phyloP scores from a whole-genome alignment of 257 asterid genomes.

The Solanum chaucha region DNA sequence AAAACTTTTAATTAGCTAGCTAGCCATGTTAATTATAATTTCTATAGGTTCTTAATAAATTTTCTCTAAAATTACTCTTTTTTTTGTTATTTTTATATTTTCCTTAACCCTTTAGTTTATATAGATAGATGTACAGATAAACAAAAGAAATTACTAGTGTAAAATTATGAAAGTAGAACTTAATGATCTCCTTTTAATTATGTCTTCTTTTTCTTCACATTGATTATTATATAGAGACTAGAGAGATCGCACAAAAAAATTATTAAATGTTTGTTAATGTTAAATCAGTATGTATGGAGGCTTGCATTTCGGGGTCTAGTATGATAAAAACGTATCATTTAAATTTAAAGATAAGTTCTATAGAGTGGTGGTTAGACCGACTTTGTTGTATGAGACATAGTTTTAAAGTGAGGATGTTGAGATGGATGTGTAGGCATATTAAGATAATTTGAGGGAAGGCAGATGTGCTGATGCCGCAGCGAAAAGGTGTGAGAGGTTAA shows the following conservation, averaged over 20 bases:
- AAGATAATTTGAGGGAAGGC: too few species aligned
- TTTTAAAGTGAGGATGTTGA: background rate
- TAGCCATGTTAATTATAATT: background rate
- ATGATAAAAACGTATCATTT: background rate
- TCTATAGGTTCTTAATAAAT: background rate
- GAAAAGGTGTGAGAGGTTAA: too few species aligned
- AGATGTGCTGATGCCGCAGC: rapidly evolving
- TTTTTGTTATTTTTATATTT: background rate
- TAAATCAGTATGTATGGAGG: background rate
- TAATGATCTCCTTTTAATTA: background rate
- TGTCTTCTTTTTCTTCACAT: background rate
- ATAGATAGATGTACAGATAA: background rate
- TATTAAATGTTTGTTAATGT: background rate
- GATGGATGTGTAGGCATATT: background rate
- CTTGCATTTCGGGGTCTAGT: background rate
- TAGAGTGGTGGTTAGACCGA: background rate
- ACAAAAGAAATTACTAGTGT: background rate
- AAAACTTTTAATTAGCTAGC: background rate
- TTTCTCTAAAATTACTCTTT: background rate
- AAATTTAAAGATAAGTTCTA: background rate
- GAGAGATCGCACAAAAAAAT: background rate
- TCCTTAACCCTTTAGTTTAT: background rate
- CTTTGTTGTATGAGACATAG: background rate
- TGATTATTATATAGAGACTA: background rate
- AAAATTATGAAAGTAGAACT: background rate